These are phyloP conservation scores for Paramecium octaurelia DNA, from an alignment of 73 alveolate species.

Conservation along the genomic window DNA sequence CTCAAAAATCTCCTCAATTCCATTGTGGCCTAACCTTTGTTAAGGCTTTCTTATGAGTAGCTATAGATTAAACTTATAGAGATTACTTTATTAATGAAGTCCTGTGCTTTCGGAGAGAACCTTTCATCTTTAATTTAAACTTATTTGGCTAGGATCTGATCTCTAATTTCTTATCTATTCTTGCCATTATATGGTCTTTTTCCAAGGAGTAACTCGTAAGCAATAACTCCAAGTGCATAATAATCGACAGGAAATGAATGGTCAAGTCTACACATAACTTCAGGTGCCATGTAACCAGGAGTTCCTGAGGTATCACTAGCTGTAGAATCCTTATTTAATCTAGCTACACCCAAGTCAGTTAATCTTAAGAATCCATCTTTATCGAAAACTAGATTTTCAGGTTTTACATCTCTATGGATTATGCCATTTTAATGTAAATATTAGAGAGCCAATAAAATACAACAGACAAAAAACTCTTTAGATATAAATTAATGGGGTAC, in stretches of 20 bases:
- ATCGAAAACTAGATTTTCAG: conserved; percentile 76
- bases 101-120: conserved; percentile 85
- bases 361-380: conserved; percentile 69
- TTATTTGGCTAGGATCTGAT: conserved; percentile 68
- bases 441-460: conserved; percentile 66
- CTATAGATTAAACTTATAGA: background rate
- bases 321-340: conserved; percentile 66
- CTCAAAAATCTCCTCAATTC: conserved; percentile 74
- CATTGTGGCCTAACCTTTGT: conserved; percentile 84
- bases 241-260: conserved; percentile 68
- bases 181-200: conserved; percentile 88
- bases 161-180: conserved; percentile 76
- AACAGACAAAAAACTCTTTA: conserved; percentile 65
- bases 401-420: conserved; percentile 75
- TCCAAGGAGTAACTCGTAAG: conserved; percentile 73
- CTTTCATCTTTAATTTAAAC: conserved; percentile 78
- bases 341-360: conserved; percentile 80
- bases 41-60: conserved; percentile 72
- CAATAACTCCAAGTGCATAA: conserved; percentile 77
- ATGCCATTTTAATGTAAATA: conserved; percentile 67
- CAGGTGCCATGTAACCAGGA: conserved; percentile 88
- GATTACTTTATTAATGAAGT: conserved; percentile 84
- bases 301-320: conserved; percentile 82
- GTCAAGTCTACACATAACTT: conserved; percentile 64
- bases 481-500: background rate